Evolutionary conservation across 345 rosid species (phyloP).

Genomic region (Barbarea vulgaris): DNA sequence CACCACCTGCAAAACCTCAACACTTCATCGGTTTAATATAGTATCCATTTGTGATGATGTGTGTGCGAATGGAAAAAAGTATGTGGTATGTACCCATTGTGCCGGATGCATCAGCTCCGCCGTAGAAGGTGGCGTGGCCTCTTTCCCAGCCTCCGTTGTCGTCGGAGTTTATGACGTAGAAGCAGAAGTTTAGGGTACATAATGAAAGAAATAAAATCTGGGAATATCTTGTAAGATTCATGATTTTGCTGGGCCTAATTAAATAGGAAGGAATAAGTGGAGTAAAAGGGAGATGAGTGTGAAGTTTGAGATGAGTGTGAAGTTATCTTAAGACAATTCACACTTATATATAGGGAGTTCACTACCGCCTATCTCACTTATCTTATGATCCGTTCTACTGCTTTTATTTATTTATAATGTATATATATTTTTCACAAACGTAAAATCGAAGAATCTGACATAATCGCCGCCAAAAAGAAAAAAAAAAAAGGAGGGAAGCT

Average conservation of each 20-base stretch:
- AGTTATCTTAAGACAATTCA: conserved; percentile 11
- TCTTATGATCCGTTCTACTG: background rate
- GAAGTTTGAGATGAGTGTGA: conserved; percentile 24
- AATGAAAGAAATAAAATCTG: conserved; percentile 20
- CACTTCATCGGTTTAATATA: background rate
- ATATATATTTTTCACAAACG: background rate
- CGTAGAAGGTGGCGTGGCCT: conserved; percentile 44
- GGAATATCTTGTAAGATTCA: conserved; percentile 25
- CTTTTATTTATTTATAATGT: too few species aligned
- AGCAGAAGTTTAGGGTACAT: conserved; percentile 22
- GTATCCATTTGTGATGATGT: background rate
- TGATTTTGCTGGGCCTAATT: conserved; percentile 6
- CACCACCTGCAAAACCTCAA: conserved; percentile 44
- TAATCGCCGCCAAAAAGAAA: too few species aligned
- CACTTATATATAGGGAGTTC: conserved; percentile 23
- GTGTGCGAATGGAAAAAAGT: background rate
- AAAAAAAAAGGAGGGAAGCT: too few species aligned
- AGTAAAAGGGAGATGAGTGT: background rate
- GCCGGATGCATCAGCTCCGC: conserved; percentile 42
- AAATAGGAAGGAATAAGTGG: background rate
- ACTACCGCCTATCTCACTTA: background rate
- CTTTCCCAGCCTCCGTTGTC: conserved; percentile 35
- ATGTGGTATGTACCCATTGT: conserved; percentile 36
- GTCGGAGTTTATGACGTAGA: conserved; percentile 12
- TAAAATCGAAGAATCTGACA: conserved; percentile 16